Evolutionary conservation across 2,329 filamentous ascomycete genomes (phyloP), one percentile per base, ranked within the genome.

Genomic region (Hypomyces perniciosus): DNA sequence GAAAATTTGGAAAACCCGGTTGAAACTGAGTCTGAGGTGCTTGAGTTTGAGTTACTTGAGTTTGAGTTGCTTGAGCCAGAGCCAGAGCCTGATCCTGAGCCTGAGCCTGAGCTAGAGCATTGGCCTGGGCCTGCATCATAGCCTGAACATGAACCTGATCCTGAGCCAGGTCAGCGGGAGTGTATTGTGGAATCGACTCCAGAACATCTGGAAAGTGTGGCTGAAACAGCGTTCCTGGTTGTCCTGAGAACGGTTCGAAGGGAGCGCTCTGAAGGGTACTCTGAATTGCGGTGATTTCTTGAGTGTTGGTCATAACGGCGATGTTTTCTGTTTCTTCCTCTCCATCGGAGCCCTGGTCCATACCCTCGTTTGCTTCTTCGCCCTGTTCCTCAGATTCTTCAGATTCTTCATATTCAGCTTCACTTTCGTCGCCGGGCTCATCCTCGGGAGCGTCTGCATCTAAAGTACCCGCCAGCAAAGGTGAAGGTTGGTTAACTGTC

Each of bases 351-450:
- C 55, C 57, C 10, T 58, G 48, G 10, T 57, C 57, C 12, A 30
- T 56, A 5, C 57, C 59, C 13, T 49, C 57, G 13, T 54, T 51
- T 29, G 53, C 39, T 44, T 57, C 59, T 7, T 57, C 58, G 8
- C 56, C 60, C 6, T 54, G 29, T 26, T 27, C 33, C 9, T 40
- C 51, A 2, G 59, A 46, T 7, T 53, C 54, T 8, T 55, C 58
- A 43, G 37, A 44, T 1, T 53, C 52, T 13, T 52, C 54, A 9
- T 57, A 48, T 29, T 46, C 50, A 6, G 55, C 49, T 13, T 57
- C 53, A 20, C 44, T 50, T 6, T 49, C 39, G n/a, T 35, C 42
- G n/a, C 37, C 46, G 28, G n/a, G 9, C n/a, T 43, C 12, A 13
- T 28, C 40, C 28, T 48, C 30, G 37, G 28, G 13, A 9, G 33